These are phyloP conservation scores for Saccharomyces pastorianus DNA, from an alignment of 1,139 yeast genomes.

Conservation along the genomic window DNA sequence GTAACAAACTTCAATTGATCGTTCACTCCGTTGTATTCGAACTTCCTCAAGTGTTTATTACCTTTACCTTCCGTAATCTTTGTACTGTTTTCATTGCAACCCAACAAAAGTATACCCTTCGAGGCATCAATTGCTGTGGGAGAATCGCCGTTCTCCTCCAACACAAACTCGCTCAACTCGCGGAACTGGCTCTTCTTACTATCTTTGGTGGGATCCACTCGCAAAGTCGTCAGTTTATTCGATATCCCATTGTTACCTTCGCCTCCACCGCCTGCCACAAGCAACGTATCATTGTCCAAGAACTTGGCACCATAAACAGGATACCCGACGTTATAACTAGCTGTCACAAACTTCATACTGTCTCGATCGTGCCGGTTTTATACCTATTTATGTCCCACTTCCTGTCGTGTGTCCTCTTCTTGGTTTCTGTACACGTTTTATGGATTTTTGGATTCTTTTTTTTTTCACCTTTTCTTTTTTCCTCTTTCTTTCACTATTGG, in stretches of 20 bases:
- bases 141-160: slow-evolving; percentile 62
- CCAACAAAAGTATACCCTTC: slow-evolving; percentile 50
- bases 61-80: slow-evolving; percentile 48
- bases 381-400: background rate
- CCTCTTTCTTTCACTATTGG: background rate
- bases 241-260: slow-evolving; percentile 89
- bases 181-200: slow-evolving; percentile 42
- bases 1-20: slow-evolving; percentile 53
- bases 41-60: slow-evolving; percentile 67
- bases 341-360: slow-evolving; percentile 28
- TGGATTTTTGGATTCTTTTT: background rate
- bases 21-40: slow-evolving; percentile 38
- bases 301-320: slow-evolving; percentile 78
- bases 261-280: slow-evolving; percentile 92
- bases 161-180: slow-evolving; percentile 49
- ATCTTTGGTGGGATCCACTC: background rate
- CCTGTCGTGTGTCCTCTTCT: background rate
- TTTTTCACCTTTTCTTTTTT: background rate
- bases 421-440: background rate
- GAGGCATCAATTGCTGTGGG: slow-evolving; percentile 61
- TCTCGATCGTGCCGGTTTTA: background rate
- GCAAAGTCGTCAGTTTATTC: slow-evolving; percentile 59
- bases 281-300: slow-evolving; percentile 48
- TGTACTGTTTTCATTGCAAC: slow-evolving; percentile 62
- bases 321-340: slow-evolving; percentile 50